Base-by-base conservation (phyloP, 371 early-diverging fungal genomes). In the Apophysomyces sp. region DNA sequence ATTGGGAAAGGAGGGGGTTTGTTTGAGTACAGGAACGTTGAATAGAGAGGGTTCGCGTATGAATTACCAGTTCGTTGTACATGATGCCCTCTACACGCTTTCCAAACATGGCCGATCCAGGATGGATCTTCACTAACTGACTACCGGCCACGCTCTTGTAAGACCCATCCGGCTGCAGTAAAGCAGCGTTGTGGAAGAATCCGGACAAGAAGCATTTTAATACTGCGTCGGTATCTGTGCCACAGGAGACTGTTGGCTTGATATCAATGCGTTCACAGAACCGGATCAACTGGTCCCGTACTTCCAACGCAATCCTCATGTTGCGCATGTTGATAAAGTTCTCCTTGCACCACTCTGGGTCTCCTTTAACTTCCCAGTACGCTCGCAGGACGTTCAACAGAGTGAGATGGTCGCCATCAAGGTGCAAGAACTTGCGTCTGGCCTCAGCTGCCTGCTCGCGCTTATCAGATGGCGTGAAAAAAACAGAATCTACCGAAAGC, bases 391-490 rank as follows among this genome's bases (percentile, higher is more conserved):
- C 92, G 66, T 94, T 96, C 55, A 96, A 71, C 5, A 91, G 81
- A 0, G 96, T 96, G 39, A 97, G 64, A 64, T 96, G 96, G 76
- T 98, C 98, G 56, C 98, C 97, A 49, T 91, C 89, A n/a, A 80
- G 80, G 39, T 83, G 85, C 4, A 84, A 58, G 57, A 91, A 89
- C 63, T 91, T 86, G 66, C 89, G 84, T 55, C 89, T 88, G 26
- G 94, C 92, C 34, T 90, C 91, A 26, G 86, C 83, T 11, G 94
- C 94, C 60, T 92, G 86, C 24, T 95, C 96, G 12, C 96, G 86
- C 67, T 94, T 92, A 69, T 96, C 93, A 7, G 69, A 84, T 1
- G 98, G 97, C 2, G 89, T 79, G 52, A 87, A 92, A 62, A 97
- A 97, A 57, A 97, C 78, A 26, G 90, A 82, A 66, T 97, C 97